Percentiles rank a stretch among this genome's conserved stretches.
phyloP scores from a whole-genome alignment of 805 yeast species.

The Phaffomyces opuntiae region DNA sequence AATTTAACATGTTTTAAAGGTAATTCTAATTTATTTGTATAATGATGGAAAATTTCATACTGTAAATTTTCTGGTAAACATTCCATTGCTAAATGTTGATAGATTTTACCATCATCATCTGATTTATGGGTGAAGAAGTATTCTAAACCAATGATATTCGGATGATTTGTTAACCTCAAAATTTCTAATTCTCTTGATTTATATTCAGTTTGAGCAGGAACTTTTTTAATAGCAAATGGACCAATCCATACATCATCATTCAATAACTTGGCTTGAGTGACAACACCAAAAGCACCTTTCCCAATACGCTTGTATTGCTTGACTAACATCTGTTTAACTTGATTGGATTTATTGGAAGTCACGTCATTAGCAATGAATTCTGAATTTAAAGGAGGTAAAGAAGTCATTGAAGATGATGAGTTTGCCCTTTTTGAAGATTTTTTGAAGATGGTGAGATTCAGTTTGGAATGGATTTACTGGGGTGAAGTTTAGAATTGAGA shows the following conservation, averaged over 20 bases:
- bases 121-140: conserved; percentile 66
- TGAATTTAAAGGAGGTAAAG: conserved; percentile 2
- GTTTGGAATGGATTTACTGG: too few species aligned
- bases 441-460: background rate
- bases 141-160: conserved; percentile 65
- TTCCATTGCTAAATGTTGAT: conserved; percentile 83
- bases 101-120: conserved; percentile 55
- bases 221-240: conserved; percentile 79
- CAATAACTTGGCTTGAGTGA: conserved; percentile 59
- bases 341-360: conserved; percentile 49
- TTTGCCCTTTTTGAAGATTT: background rate
- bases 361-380: conserved; percentile 56
- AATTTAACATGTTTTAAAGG: conserved; percentile 72
- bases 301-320: conserved; percentile 72
- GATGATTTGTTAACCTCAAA: conserved; percentile 68
- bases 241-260: conserved; percentile 53
- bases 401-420: conserved; percentile 1
- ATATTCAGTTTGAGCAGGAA: conserved; percentile 83
- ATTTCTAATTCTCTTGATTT: conserved; percentile 77
- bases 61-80: conserved; percentile 79
- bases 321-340: conserved; percentile 54
- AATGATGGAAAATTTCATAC: conserved; percentile 63
- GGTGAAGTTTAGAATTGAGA: too few species aligned
- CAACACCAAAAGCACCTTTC: conserved; percentile 84
- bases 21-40: conserved; percentile 50